Evolutionary conservation across 495 filamentous ascomycete species (phyloP).

Genomic region (Acidiella bohemica): DNA sequence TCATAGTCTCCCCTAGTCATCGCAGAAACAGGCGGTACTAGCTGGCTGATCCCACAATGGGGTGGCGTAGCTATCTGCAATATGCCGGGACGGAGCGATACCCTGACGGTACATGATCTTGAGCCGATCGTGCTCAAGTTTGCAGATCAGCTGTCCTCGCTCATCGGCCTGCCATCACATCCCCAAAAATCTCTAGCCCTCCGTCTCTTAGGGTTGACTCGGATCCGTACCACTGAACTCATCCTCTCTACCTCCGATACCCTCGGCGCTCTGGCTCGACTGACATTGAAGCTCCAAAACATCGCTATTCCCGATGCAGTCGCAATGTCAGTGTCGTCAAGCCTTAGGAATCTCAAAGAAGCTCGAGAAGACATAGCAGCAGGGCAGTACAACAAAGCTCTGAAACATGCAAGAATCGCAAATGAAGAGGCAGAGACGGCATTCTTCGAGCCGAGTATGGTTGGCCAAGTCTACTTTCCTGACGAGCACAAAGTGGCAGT

Average conservation of each 20-base stretch:
- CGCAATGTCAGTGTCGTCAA: slow-evolving; percentile 66
- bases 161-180: slow-evolving; percentile 73
- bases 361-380: slow-evolving; percentile 63
- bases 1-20: slow-evolving; percentile 51
- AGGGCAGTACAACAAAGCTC: slow-evolving; percentile 49
- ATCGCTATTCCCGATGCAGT: slow-evolving; percentile 84
- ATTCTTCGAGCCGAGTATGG: slow-evolving; percentile 99
- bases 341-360: slow-evolving; percentile 57
- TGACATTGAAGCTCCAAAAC: slow-evolving; percentile 70
- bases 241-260: slow-evolving; percentile 85
- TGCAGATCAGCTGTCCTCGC: slow-evolving; percentile 77
- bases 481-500: slow-evolving; percentile 98
- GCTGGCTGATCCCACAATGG: slow-evolving; percentile 95
- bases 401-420: slow-evolving; percentile 70
- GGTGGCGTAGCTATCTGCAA: slow-evolving; percentile 79
- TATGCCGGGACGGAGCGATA: slow-evolving; percentile 24
- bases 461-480: slow-evolving; percentile 92
- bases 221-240: slow-evolving; percentile 73
- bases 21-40: slow-evolving; percentile 59
- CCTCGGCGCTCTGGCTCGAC: slow-evolving; percentile 77
- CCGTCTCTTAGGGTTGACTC: slow-evolving; percentile 67
- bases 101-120: slow-evolving; percentile 47
- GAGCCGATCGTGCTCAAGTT: slow-evolving; percentile 79
- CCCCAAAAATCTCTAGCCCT: slow-evolving; percentile 59
- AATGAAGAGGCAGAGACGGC: slow-evolving; percentile 82